A percentile compares a stretch with the other conserved stretches of the same genome.
phyloP scores from a whole-genome alignment of 768 basidiomycete species.

The Hebeloma cylindrosporum region DNA sequence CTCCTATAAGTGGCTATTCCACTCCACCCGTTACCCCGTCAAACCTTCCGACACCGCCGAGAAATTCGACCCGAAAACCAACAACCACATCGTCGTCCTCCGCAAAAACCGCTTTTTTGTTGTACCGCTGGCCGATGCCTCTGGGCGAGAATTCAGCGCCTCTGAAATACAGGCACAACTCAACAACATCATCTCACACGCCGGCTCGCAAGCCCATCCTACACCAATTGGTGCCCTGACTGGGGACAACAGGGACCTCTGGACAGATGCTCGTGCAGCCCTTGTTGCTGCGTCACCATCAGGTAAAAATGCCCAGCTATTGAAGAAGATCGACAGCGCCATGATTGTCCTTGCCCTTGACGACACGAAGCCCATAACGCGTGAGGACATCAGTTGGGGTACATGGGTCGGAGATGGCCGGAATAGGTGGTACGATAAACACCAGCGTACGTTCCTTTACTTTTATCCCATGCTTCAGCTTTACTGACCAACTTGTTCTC shows the following conservation, averaged over 20 bases:
- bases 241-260: conserved; percentile 84
- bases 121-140: conserved; percentile 63
- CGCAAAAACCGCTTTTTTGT: conserved; percentile 91
- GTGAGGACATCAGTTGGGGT: conserved; percentile 78
- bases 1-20: conserved; percentile 98
- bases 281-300: conserved; percentile 60
- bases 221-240: conserved; percentile 81
- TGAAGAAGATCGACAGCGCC: conserved; percentile 85
- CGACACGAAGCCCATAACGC: conserved; percentile 74
- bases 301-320: conserved; percentile 56
- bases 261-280: conserved; percentile 73
- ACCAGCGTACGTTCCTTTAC: conserved; percentile 65
- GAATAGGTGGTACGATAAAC: conserved; percentile 96
- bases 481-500: conserved; percentile 4
- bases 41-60: conserved; percentile 80
- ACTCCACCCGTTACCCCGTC: conserved; percentile 84
- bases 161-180: conserved; percentile 86
- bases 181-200: conserved; percentile 62
- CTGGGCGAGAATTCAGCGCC: conserved; percentile 71
- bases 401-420: conserved; percentile 90
- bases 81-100: conserved; percentile 90
- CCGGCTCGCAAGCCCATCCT: conserved; percentile 43
- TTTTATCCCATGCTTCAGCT: not conserved
- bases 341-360: conserved; percentile 89
- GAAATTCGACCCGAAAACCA: conserved; percentile 70